Base-by-base conservation (phyloP, 2,329 filamentous ascomycete genomes). In the Alternaria triticina region DNA sequence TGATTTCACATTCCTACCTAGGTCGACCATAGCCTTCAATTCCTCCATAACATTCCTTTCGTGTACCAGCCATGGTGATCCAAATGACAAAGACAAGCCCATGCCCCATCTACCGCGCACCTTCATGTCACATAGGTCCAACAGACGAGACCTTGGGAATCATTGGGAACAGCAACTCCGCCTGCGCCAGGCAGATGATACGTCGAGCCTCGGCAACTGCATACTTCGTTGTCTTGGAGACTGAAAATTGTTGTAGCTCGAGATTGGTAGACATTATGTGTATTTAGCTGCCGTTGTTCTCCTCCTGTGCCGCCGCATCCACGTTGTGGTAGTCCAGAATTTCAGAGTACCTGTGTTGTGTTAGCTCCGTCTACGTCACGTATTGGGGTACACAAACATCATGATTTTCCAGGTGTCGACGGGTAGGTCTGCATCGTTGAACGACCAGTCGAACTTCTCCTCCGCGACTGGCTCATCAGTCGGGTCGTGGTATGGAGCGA, bases 371-470 rank as follows among this genome's bases (percentile, higher is more conserved):
- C 6, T 27, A 9, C 30, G 9, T 25, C 6, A 13, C 9, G 4
- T 13, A 11, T 11, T 12, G 33, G 11, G 9, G 54, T 28, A 11
- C 12, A 40, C 78, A 78, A 86, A 97, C 96, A 99, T 99, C 96
- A 98, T 99, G 79, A 99, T 97, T 85, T 99, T 99, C 96, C 96
- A 99, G n/a, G 94, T 97, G 79, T 99, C 96, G 54, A 98, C 94
- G 1, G 96, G 95, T 61, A 99, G 85, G 78, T 99, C 96, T 51
- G 95, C 96, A 74, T 99, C 96, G 81, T 98, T 98, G 84, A 99
- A 99, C 57, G 94, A 97, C 96, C 96, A 99, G 80, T 99, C 96
- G 75, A 99, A 99, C 84, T 97, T 97, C 85, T 97, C 94, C 65
- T 97, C 93, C 22, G 96, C 93, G 15, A 94, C 90, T 1, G 96